Evolutionary conservation across 2,329 filamentous ascomycete genomes (phyloP).

Genomic region (Claviceps monticola): DNA sequence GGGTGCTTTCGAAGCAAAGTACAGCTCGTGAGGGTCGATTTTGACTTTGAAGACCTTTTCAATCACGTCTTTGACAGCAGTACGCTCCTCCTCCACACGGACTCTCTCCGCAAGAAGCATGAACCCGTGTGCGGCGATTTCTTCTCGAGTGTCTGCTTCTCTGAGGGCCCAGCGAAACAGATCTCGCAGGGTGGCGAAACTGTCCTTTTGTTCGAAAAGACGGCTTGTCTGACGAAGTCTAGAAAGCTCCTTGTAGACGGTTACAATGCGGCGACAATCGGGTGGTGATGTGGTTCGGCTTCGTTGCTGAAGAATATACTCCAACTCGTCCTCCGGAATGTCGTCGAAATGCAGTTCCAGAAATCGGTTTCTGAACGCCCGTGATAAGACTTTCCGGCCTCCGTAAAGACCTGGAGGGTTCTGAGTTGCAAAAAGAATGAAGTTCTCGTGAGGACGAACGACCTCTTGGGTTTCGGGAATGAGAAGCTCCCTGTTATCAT

Average conservation of each 20-base stretch:
- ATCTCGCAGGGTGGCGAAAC: conserved; percentile 91
- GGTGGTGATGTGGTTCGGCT: conserved; percentile 79
- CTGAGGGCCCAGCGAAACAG: conserved; percentile 90
- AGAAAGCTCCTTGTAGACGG: conserved; percentile 87
- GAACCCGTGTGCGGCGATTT: conserved; percentile 84
- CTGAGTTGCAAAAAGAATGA: conserved; percentile 96
- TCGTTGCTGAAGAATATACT: conserved; percentile 77
- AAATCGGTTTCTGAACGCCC: conserved; percentile 93
- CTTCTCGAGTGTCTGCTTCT: conserved; percentile 69
- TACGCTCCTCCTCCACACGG: conserved; percentile 74
- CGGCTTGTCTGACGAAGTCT: conserved; percentile 77
- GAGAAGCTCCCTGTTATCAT: conserved; percentile 90
- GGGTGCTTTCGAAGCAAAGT: conserved; percentile 45
- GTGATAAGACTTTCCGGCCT: conserved; percentile 80
- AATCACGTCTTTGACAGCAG: conserved; percentile 74
- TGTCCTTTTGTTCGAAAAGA: conserved; percentile 92
- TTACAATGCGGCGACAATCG: conserved; percentile 81
- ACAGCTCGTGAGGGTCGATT: conserved; percentile 62
- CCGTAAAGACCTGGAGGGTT: conserved; percentile 94
- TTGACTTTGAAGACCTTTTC: conserved; percentile 81
- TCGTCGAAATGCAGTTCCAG: conserved; percentile 96
- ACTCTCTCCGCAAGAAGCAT: conserved; percentile 94
- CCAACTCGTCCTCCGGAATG: conserved; percentile 87
- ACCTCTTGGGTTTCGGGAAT: conserved; percentile 95
- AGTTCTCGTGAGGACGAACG: conserved; percentile 81